Percentiles rank a stretch among this genome's conserved stretches.
These are phyloP conservation scores for Zymoseptoria ardabiliae DNA, from an alignment of 2,329 filamentous ascomycete genomes.

Conservation along the genomic window DNA sequence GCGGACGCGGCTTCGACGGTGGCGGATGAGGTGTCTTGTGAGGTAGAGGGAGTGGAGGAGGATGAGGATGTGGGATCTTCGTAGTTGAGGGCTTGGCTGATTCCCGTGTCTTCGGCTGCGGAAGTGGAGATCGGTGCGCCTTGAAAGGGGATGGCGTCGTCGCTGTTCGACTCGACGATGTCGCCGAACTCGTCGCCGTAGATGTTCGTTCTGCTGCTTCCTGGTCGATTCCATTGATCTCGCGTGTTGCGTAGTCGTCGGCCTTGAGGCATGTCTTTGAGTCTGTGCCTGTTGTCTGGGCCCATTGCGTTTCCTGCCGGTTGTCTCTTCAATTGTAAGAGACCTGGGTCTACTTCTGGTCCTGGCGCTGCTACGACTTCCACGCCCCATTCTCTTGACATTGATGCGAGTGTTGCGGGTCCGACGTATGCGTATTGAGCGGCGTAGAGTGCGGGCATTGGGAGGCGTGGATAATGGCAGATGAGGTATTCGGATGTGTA, in stretches of 20 bases:
- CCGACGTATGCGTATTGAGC: conserved; percentile 81
- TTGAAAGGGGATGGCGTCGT: conserved; percentile 16
- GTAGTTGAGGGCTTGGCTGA: background rate
- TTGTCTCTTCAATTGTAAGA: conserved; percentile 67
- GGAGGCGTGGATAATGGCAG: conserved; percentile 83
- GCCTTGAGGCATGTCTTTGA: conserved; percentile 27
- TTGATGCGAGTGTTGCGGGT: conserved; percentile 60
- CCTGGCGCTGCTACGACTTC: conserved; percentile 81
- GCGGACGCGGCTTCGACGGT: conserved; percentile 57
- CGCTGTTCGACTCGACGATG: conserved; percentile 24
- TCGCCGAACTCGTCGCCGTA: conserved; percentile 83
- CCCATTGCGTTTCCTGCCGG: conserved; percentile 36
- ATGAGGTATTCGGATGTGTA: conserved; percentile 84
- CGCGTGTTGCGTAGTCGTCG: conserved; percentile 23
- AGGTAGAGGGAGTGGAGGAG: background rate
- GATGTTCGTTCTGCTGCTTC: conserved; percentile 65
- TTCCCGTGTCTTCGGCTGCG: background rate
- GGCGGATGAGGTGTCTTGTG: conserved; percentile 25
- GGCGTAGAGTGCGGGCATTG: conserved; percentile 78
- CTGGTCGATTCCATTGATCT: conserved; percentile 46
- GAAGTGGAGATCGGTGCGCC: conserved; percentile 11
- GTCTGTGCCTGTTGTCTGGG: conserved; percentile 19
- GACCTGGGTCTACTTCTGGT: conserved; percentile 81
- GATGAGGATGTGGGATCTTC: background rate
- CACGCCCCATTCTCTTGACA: conserved; percentile 84